A percentile compares a stretch with the other conserved stretches of the same genome.
phyloP scores from a whole-genome alignment of 352 stramenopile species.

The Pythium grandisporangium region DNA sequence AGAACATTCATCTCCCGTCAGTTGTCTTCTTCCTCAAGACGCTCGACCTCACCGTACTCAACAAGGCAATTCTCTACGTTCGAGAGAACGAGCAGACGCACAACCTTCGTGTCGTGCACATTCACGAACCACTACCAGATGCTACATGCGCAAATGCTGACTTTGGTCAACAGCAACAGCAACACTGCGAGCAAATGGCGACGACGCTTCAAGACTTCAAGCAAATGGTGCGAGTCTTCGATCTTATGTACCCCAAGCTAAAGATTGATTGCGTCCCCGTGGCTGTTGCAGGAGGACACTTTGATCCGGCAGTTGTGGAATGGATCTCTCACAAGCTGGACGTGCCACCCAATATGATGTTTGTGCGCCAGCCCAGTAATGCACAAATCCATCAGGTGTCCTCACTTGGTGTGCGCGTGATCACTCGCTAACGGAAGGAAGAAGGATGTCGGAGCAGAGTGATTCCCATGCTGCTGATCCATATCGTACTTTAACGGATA shows the following conservation, averaged over 20 bases:
- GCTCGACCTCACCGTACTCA: slow-evolving; percentile 81
- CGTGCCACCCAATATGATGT: slow-evolving; percentile 90
- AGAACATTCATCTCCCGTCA: slow-evolving; percentile 65
- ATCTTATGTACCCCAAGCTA: slow-evolving; percentile 89
- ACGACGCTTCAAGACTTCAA: slow-evolving; percentile 52
- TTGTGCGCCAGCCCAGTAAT: slow-evolving; percentile 85
- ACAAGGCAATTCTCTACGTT: slow-evolving; percentile 94
- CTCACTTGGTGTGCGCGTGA: slow-evolving; percentile 80
- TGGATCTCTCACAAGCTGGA: slow-evolving; percentile 69
- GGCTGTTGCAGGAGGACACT: slow-evolving; percentile 29
- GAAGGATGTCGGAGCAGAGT: no score
- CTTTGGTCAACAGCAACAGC: slow-evolving; percentile 24
- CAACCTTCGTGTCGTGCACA: slow-evolving; percentile 86
- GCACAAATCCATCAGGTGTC: slow-evolving; percentile 87
- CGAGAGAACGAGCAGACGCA: slow-evolving; percentile 89
- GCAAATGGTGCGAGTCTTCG: slow-evolving; percentile 72
- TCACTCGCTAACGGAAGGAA: slow-evolving; percentile 34
- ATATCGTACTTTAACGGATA: slow-evolving; percentile 13
- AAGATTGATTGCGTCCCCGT: slow-evolving; percentile 87
- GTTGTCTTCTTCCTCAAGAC: slow-evolving; percentile 91
- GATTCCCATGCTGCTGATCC: no score
- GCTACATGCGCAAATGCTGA: slow-evolving; percentile 17
- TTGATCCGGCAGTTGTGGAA: slow-evolving; percentile 79
- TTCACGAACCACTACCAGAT: slow-evolving; percentile 29
- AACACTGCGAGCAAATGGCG: slow-evolving; percentile 20